phyloP scores from a whole-genome alignment of 2,329 filamentous ascomycete species.

The Byssoonygena ceratinophila region DNA sequence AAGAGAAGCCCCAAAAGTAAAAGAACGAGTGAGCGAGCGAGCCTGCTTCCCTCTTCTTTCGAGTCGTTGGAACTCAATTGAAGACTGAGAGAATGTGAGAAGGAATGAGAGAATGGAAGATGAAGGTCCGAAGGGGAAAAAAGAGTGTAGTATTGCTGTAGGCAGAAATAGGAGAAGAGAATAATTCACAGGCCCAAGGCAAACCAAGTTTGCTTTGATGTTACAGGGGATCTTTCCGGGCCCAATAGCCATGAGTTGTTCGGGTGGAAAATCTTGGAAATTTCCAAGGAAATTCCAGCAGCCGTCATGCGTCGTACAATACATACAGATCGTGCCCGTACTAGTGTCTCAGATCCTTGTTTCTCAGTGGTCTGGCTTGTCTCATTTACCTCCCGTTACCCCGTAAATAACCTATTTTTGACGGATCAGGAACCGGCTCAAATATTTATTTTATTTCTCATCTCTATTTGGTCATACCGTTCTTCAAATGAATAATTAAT shows the following conservation, averaged over 20 bases:
- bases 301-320: not conserved
- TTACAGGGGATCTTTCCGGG: not conserved
- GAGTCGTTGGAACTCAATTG: not conserved
- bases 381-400: not conserved
- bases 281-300: not conserved
- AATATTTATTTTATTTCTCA: not conserved
- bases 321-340: not conserved
- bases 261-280: not conserved
- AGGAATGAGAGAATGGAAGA: not conserved
- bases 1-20: slow-evolving; percentile 23
- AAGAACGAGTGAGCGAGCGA: slow-evolving; percentile 22
- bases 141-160: slow-evolving; percentile 10
- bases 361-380: not conserved
- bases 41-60: not conserved
- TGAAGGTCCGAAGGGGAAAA: slow-evolving; percentile 21
- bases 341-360: not conserved
- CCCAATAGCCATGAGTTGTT: not conserved
- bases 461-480: not conserved
- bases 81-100: slow-evolving; percentile 15
- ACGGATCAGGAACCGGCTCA: not conserved
- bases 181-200: slow-evolving; percentile 4
- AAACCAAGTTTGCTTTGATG: not conserved
- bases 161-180: not conserved
- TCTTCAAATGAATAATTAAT: not conserved
- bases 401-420: not conserved